These are phyloP conservation scores for Tylopilus sp. DNA, from an alignment of 768 basidiomycete species.

Conservation along the genomic window DNA sequence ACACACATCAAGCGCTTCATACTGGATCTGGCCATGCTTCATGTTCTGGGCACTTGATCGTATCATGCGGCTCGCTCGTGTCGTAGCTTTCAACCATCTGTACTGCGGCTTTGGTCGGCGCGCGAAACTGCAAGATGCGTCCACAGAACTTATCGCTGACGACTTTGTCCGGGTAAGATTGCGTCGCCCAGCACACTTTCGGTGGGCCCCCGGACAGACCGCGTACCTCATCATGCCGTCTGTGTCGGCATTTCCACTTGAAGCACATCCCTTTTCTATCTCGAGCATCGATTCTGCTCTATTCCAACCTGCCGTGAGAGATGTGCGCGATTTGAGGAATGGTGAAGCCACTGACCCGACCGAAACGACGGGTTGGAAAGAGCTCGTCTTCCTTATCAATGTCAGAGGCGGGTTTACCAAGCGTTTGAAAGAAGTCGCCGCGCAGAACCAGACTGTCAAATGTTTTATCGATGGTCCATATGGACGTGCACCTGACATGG, in stretches of 20 bases:
- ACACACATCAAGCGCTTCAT: constrained; percentile 7
- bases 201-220: constrained; percentile 53
- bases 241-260: constrained; percentile 42
- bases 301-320: constrained; percentile 5
- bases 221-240: constrained; percentile 49
- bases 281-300: constrained; percentile 36
- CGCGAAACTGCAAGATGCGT: constrained; percentile 33
- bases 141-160: constrained; percentile 42
- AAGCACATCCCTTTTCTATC: constrained; percentile 65
- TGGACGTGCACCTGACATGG: constrained; percentile 40
- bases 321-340: not conserved
- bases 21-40: constrained; percentile 32
- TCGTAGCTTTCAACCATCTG: constrained; percentile 41
- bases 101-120: constrained; percentile 32
- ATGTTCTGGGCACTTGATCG: constrained; percentile 45
- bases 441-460: constrained; percentile 32
- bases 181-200: constrained; percentile 43
- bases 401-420: constrained; percentile 60
- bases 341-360: not conserved
- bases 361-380: constrained; percentile 27
- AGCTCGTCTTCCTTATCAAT: constrained; percentile 57
- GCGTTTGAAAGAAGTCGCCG: constrained; percentile 37
- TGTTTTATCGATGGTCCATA: constrained; percentile 63
- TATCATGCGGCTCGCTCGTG: constrained; percentile 42
- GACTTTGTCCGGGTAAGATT: constrained; percentile 47